phyloP scores from a whole-genome alignment of 192 early-diverging fungal species.

The Coemansia sp. region DNA sequence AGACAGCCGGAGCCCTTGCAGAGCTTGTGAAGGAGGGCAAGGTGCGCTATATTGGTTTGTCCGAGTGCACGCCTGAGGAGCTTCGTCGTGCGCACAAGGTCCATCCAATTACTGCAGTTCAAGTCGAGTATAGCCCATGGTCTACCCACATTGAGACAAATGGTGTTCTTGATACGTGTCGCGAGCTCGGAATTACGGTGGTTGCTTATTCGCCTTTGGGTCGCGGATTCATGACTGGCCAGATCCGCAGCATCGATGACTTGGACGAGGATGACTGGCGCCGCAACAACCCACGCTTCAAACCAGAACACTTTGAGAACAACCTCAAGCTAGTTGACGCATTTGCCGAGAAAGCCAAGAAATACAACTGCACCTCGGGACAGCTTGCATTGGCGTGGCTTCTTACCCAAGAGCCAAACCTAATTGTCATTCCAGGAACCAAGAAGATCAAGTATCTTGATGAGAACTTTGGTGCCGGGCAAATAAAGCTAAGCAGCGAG shows the following conservation, averaged over 20 bases:
- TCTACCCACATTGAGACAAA: slow-evolving; percentile 63
- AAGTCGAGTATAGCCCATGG: slow-evolving; percentile 56
- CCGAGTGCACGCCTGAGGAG: slow-evolving; percentile 58
- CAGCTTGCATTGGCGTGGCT: slow-evolving; percentile 70
- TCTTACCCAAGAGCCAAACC: slow-evolving; percentile 46
- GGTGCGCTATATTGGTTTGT: slow-evolving; percentile 59
- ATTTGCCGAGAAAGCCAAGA: slow-evolving; percentile 52
- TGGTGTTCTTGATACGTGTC: slow-evolving; percentile 65
- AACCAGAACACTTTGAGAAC: slow-evolving; percentile 57
- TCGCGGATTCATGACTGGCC: slow-evolving; percentile 67
- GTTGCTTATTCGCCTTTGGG: slow-evolving; percentile 75
- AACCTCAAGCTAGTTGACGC: slow-evolving; percentile 61
- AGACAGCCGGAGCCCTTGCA: slow-evolving; percentile 61
- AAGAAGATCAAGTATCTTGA: slow-evolving; percentile 50
- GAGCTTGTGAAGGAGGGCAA: slow-evolving; percentile 69
- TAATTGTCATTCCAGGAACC: slow-evolving; percentile 64
- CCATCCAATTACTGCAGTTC: slow-evolving; percentile 65
- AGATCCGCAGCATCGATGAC: slow-evolving; percentile 55
- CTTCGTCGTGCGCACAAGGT: slow-evolving; percentile 64
- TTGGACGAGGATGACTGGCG: slow-evolving; percentile 57
- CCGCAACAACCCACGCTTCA: slow-evolving; percentile 55
- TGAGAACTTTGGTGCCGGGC: slow-evolving; percentile 30
- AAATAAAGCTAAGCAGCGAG: slow-evolving; percentile 28
- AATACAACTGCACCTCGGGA: slow-evolving; percentile 51
- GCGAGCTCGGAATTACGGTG: slow-evolving; percentile 69